phyloP scores from a whole-genome alignment of 2,329 filamentous ascomycete genomes.

The Monilinia fructigena region DNA sequence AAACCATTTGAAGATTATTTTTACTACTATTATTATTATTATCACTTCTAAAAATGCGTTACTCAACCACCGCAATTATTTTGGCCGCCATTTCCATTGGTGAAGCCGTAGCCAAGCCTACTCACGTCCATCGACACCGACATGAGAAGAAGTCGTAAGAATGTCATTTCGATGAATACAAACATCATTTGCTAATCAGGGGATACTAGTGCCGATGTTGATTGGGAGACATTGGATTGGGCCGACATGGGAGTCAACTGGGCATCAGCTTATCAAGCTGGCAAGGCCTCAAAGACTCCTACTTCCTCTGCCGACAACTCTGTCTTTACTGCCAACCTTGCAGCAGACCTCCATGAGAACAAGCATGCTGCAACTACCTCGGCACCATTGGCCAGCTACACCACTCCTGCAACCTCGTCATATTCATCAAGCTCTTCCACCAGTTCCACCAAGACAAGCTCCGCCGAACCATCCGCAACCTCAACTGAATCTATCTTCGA shows the following conservation, averaged over 20 bases:
- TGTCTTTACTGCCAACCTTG: not conserved
- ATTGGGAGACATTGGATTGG: conserved; percentile 35
- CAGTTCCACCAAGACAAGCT: conserved; percentile 8
- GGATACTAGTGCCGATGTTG: conserved; percentile 22
- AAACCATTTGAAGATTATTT: not conserved
- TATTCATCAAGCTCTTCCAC: conserved; percentile 1
- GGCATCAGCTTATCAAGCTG: conserved; percentile 33
- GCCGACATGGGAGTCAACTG: conserved; percentile 36
- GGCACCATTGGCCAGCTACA: conserved; percentile 1
- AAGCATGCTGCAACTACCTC: conserved; percentile 13
- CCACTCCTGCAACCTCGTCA: not conserved
- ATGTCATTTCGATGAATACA: not conserved
- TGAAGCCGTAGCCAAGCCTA: conserved; percentile 38
- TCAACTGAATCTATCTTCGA: conserved; percentile 11
- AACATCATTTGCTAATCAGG: conserved; percentile 21
- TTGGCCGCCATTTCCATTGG: conserved; percentile 37
- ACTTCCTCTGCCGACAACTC: conserved; percentile 14
- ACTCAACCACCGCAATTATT: conserved; percentile 35
- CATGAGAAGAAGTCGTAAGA: conserved; percentile 40
- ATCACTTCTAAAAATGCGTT: conserved; percentile 36
- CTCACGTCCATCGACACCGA: conserved; percentile 36
- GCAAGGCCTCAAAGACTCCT: conserved; percentile 24
- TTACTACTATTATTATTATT: not conserved
- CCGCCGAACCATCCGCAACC: conserved; percentile 12
- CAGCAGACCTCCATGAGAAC: not conserved